Evolutionary conservation across 1,284 basidiomycete genomes (phyloP).

Genomic region (Fomitopsis pinicola): DNA sequence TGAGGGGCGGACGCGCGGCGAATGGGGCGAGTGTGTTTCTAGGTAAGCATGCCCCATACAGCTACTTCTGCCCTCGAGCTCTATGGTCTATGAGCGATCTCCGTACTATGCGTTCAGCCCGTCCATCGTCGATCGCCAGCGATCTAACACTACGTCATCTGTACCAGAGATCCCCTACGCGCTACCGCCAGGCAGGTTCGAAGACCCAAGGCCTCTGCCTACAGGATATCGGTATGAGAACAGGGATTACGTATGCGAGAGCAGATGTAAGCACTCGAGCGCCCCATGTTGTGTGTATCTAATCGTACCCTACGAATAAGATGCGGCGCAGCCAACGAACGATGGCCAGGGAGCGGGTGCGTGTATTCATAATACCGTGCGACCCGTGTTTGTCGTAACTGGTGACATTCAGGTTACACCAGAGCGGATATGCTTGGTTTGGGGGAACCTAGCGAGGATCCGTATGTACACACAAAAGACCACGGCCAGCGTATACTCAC

Average conservation of each 20-base stretch:
- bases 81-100: not conserved
- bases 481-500: conserved; percentile 3
- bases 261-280: conserved; percentile 39
- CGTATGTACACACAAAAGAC: conserved; percentile 34
- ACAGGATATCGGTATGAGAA: conserved; percentile 48
- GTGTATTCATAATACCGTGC: not conserved
- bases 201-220: conserved; percentile 57
- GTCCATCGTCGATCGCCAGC: not conserved
- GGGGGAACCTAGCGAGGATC: conserved; percentile 66
- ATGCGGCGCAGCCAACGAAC: conserved; percentile 55
- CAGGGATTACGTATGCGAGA: conserved; percentile 59
- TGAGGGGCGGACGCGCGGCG: conserved; percentile 52
- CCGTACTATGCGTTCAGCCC: too few species aligned
- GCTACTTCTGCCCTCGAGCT: too few species aligned
- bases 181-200: conserved; percentile 56
- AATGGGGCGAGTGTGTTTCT: conserved; percentile 62
- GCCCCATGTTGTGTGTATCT: not conserved
- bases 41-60: conserved; percentile 31
- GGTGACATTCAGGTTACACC: conserved; percentile 30
- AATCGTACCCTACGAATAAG: conserved; percentile 26
- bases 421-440: conserved; percentile 58
- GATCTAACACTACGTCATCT: not conserved
- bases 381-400: not conserved
- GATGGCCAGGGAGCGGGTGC: conserved; percentile 57
- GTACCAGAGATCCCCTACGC: conserved; percentile 69